Evolutionary conservation across 2,329 filamentous ascomycete species (phyloP).

Genomic region (Aspergillus oerlinghausenensis): DNA sequence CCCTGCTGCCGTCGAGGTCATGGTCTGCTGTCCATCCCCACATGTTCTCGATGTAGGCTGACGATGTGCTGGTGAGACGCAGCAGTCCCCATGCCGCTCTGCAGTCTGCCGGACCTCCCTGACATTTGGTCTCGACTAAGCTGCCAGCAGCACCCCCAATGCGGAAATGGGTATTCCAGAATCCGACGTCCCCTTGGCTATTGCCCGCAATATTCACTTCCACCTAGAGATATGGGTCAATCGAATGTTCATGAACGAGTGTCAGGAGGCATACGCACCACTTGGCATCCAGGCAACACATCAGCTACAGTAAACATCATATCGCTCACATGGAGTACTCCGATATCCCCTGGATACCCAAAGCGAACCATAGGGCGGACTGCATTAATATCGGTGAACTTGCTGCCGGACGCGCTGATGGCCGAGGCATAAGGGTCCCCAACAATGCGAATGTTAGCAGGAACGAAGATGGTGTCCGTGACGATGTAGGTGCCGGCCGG

Average conservation of each 20-base stretch:
- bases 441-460: constrained; percentile 47
- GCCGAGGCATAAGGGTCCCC: constrained; percentile 50
- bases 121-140: constrained; percentile 37
- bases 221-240: constrained; percentile 19
- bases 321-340: constrained; percentile 47
- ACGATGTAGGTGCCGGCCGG: constrained; percentile 53
- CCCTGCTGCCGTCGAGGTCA: constrained; percentile 41
- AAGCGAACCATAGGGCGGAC: constrained; percentile 49
- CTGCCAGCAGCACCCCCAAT: constrained; percentile 44
- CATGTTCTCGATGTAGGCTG: constrained; percentile 52
- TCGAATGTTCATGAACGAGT: not conserved
- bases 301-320: constrained; percentile 50
- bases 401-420: constrained; percentile 46
- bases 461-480: constrained; percentile 44
- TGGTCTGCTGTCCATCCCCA: constrained; percentile 48
- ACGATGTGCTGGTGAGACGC: constrained; percentile 45
- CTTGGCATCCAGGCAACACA: constrained; percentile 39
- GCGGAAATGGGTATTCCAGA: constrained; percentile 47
- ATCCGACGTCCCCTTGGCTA: constrained; percentile 46
- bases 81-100: constrained; percentile 48
- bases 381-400: constrained; percentile 40
- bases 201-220: constrained; percentile 50
- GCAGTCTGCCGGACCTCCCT: constrained; percentile 32
- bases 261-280: constrained; percentile 19
- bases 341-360: constrained; percentile 46